Evolutionary conservation across 805 yeast genomes (phyloP), one percentile per base, ranked within the genome.

Genomic region (Lipomyces sp.): DNA sequence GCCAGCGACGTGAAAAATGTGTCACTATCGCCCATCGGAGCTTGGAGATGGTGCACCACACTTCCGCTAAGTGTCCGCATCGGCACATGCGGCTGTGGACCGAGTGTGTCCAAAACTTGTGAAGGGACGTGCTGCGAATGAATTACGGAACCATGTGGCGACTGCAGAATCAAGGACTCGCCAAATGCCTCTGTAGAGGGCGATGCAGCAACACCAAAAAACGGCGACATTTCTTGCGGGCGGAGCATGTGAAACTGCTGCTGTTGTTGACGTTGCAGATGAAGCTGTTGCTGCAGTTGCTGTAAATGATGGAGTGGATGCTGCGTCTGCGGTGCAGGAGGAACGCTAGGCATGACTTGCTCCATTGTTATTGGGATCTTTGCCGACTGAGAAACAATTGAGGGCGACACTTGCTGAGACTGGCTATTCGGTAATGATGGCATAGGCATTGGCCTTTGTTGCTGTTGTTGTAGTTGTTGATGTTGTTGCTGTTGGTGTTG

Each of bases 1-100:
- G 41, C 55, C 6, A 55, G 47, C n/a, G 56, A 48, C 19, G 59
- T 39, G 47, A 55, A 55, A 18, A 51, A 55, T 11, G 48, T 43
- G 31, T 55, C 59, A 13, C 28, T 35, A 8, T 48, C 45, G 23
- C 36, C 23, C 22, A 43, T 18, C 19, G 41, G 41, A 38, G n/a
- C n/a, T n/a, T n/a, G n/a, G n/a, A n/a, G n/a, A n/a, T n/a, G n/a
- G 29, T 26, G 29, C 10, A 7, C 29, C 10, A 7, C 10, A 10
- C 29, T 26, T 6, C 29, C 29, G 10, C 10, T 6, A 10, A 10
- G 6, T 26, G 29, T 26, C 6, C 29, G 6, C 29, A 10, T 10
- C 6, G 10, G 10, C 10, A 10, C 10, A 10, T 26, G 29, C 29
- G 10, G 6, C 29, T 6, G 10, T 18, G 49, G 10, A n/a, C 22